Conservation (phyloP, 1,284 basidiomycete species). For the Blastosporella zonata region DNA sequence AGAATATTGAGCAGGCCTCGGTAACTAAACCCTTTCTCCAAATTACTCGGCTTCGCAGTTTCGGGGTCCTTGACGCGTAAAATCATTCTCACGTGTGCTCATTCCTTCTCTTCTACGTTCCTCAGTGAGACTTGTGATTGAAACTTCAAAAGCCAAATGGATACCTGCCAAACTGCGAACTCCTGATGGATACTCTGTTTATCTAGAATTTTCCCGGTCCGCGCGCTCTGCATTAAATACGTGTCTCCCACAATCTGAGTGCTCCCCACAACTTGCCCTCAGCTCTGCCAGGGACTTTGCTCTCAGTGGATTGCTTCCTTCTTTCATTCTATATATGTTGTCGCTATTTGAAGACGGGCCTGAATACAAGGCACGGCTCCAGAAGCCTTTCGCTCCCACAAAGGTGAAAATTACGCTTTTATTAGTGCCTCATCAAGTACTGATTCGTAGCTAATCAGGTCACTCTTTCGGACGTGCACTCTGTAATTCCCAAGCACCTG, state of each 20-base stretch:
- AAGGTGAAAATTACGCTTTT: slow-evolving; percentile 24
- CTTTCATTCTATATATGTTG: slow-evolving; percentile 18
- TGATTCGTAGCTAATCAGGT: slow-evolving; percentile 25
- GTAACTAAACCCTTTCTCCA: slow-evolving; percentile 1
- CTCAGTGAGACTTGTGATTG: neutral
- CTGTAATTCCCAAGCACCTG: slow-evolving; percentile 58
- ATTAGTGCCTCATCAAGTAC: neutral
- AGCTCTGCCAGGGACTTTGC: slow-evolving; percentile 6
- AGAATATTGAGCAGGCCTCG: slow-evolving; percentile 1
- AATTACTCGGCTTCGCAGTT: neutral
- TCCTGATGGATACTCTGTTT: neutral
- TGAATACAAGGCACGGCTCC: slow-evolving; percentile 41
- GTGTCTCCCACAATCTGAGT: neutral
- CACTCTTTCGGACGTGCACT: slow-evolving; percentile 44
- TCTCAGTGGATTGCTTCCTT: slow-evolving; percentile 2
- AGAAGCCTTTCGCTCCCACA: slow-evolving; percentile 40
- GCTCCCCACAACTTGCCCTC: neutral
- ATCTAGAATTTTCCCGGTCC: slow-evolving; percentile 1
- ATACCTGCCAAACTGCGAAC: slow-evolving; percentile 4
- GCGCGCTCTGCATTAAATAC: slow-evolving; percentile 3
- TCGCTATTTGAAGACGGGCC: slow-evolving; percentile 39
- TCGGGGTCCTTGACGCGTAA: neutral
- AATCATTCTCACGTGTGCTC: neutral
- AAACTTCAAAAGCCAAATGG: slow-evolving; percentile 2
- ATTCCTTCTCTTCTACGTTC: neutral